phyloP scores from a whole-genome alignment of 768 basidiomycete species.

The Mycena haematopus region DNA sequence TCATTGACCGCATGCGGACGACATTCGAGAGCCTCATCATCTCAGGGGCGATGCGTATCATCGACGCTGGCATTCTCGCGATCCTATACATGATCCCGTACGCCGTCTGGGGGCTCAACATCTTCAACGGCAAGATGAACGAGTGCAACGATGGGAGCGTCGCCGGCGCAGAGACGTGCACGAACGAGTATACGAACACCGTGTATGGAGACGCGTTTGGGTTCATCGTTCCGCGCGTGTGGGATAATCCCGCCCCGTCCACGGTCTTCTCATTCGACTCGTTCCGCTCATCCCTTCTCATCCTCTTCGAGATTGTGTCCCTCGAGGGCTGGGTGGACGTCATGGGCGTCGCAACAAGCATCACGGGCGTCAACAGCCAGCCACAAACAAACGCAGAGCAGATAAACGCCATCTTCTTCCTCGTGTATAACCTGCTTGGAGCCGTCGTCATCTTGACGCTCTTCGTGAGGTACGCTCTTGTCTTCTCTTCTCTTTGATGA shows the following conservation, averaged over 20 bases:
- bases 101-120: slow-evolving; percentile 92
- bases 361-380: slow-evolving; percentile 73
- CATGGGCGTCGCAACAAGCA: slow-evolving; percentile 79
- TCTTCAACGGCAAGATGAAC: slow-evolving; percentile 87
- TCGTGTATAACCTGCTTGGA: slow-evolving; percentile 91
- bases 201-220: slow-evolving; percentile 66
- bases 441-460: slow-evolving; percentile 89
- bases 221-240: slow-evolving; percentile 84
- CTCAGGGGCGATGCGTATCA: slow-evolving; percentile 81
- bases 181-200: slow-evolving; percentile 73
- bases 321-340: slow-evolving; percentile 98
- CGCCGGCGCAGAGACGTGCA: slow-evolving; percentile 67
- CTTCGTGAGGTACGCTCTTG: slow-evolving; percentile 80
- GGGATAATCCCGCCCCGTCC: slow-evolving; percentile 85
- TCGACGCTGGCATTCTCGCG: slow-evolving; percentile 90
- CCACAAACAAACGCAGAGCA: slow-evolving; percentile 76
- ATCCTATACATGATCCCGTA: slow-evolving; percentile 92
- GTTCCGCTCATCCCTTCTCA: slow-evolving; percentile 83
- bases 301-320: slow-evolving; percentile 95
- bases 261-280: slow-evolving; percentile 90
- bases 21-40: slow-evolving; percentile 90
- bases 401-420: slow-evolving; percentile 88
- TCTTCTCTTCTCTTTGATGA: slow-evolving; percentile 1
- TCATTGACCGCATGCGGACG: slow-evolving; percentile 84
- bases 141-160: slow-evolving; percentile 76